Conservation (phyloP, 169 alveolate genomes). For the Plasmodium chabaudi region DNA sequence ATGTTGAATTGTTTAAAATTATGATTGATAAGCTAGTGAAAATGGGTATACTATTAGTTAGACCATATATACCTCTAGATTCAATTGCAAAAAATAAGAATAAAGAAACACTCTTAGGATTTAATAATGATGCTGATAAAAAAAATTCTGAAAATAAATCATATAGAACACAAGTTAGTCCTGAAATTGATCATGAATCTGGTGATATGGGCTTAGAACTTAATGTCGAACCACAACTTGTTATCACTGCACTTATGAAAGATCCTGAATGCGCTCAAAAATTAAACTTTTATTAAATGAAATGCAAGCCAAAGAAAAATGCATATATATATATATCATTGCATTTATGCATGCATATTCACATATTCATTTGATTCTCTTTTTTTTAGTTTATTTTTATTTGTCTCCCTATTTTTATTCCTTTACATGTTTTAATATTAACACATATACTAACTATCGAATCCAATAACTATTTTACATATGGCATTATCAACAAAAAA, state of each 20-base stretch:
- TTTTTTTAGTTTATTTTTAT: background rate
- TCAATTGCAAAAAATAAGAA: constrained; percentile 28
- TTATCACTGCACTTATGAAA: constrained; percentile 71
- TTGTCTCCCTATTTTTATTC: background rate
- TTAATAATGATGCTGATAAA: constrained; percentile 38
- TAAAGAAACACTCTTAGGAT: constrained; percentile 52
- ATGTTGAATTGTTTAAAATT: constrained; percentile 75
- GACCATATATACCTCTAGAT: constrained; percentile 81
- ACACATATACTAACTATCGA: too few species aligned
- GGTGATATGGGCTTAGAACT: constrained; percentile 74
- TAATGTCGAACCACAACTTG: constrained; percentile 60
- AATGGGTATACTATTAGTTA: constrained; percentile 80
- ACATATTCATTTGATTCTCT: too few species aligned
- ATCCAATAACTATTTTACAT: too few species aligned
- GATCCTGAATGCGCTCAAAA: constrained; percentile 62
- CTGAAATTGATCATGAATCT: constrained; percentile 68
- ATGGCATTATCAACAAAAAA: too few species aligned
- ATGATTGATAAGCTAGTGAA: constrained; percentile 76
- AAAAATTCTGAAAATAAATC: constrained; percentile 8
- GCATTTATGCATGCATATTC: background rate
- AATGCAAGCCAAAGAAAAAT: background rate
- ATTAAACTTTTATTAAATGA: constrained; percentile 26
- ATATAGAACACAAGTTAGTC: constrained; percentile 35
- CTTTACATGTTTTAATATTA: background rate
- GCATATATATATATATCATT: background rate